Evolutionary conservation across 2,329 filamentous ascomycete species (phyloP).

Genomic region (Cryphonectria radicalis): DNA sequence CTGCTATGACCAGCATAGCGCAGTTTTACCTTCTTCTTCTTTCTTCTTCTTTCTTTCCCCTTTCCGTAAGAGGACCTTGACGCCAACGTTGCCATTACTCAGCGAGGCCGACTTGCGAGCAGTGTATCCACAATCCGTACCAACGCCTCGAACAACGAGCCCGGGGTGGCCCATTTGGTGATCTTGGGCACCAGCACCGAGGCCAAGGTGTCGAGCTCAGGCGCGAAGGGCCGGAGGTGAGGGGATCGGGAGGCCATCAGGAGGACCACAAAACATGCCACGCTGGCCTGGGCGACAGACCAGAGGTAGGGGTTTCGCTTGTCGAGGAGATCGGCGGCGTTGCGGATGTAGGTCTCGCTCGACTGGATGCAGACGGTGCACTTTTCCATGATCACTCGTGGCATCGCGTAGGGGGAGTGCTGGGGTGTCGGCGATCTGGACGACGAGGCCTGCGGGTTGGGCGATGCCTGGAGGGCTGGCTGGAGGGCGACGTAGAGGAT

Average conservation of each 20-base stretch:
- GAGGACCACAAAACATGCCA: constrained; percentile 42
- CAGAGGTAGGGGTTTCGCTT: constrained; percentile 45
- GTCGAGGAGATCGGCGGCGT: constrained; percentile 41
- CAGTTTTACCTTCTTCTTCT: neutral
- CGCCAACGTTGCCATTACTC: neutral
- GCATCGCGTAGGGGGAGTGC: constrained; percentile 20
- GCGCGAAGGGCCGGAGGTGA: constrained; percentile 36
- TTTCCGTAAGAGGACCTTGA: neutral
- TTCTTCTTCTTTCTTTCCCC: neutral
- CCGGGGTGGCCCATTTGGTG: constrained; percentile 39
- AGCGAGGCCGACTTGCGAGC: neutral
- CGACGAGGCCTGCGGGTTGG: constrained; percentile 9
- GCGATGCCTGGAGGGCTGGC: constrained; percentile 28
- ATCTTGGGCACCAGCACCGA: constrained; percentile 37
- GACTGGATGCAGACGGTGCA: constrained; percentile 42
- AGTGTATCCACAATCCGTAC: constrained; percentile 34
- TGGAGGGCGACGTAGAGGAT: constrained; percentile 37
- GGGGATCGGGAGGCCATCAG: constrained; percentile 39
- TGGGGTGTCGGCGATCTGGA: constrained; percentile 19
- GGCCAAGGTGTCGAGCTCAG: constrained; percentile 37
- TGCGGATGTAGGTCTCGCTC: constrained; percentile 42
- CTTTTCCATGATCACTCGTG: constrained; percentile 40
- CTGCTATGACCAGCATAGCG: neutral
- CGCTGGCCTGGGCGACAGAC: constrained; percentile 41
- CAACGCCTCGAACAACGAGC: constrained; percentile 40